Evolutionary conservation across 805 yeast species (phyloP).

Genomic region (Cyberlindnera suaveolens): DNA sequence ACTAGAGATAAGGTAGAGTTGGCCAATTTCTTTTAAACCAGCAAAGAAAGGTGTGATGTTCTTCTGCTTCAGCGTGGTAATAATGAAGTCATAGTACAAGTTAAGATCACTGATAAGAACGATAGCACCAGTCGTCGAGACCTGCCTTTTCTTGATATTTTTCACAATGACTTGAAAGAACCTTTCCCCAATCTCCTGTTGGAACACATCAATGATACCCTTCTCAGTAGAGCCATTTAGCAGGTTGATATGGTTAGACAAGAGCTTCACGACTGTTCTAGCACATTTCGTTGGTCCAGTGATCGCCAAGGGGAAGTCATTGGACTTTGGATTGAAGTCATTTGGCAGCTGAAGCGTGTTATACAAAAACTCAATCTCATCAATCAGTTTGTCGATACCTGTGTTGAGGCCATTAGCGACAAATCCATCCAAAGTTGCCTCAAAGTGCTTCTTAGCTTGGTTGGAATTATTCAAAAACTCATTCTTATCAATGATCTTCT

Average conservation of each 20-base stretch:
- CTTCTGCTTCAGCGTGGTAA: constrained; percentile 49
- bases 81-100: constrained; percentile 66
- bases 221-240: constrained; percentile 81
- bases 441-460: constrained; percentile 75
- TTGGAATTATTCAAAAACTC: constrained; percentile 77
- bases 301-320: constrained; percentile 14
- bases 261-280: constrained; percentile 47
- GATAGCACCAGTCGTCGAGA: constrained; percentile 79
- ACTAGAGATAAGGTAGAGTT: constrained; percentile 67
- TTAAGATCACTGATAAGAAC: constrained; percentile 79
- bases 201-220: constrained; percentile 83
- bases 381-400: constrained; percentile 86
- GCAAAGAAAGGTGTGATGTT: constrained; percentile 70
- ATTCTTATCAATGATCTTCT: constrained; percentile 58
- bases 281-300: constrained; percentile 63
- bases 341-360: constrained; percentile 49
- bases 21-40: constrained; percentile 80
- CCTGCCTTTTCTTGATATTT: constrained; percentile 62
- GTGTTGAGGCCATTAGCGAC: constrained; percentile 91
- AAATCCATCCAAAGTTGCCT: constrained; percentile 72
- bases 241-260: constrained; percentile 66
- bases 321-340: constrained; percentile 50
- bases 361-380: constrained; percentile 64
- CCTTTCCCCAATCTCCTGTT: constrained; percentile 88
- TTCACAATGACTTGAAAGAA: constrained; percentile 73